Conservation (phyloP, 768 basidiomycete species). For the Leccinum rimulosum region DNA sequence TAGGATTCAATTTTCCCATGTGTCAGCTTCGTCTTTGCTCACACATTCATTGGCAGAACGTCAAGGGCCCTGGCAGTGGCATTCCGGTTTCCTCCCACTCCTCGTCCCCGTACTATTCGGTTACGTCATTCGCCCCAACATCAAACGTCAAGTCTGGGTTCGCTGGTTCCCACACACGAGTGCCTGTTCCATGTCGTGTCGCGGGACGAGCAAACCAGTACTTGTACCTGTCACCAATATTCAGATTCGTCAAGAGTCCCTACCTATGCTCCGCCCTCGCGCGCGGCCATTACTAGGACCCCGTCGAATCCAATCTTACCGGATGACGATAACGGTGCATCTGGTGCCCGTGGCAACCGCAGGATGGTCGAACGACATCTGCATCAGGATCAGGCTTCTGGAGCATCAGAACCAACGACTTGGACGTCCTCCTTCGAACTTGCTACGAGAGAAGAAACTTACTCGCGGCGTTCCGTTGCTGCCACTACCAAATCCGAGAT, state of each 20-base stretch:
- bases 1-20: not conserved
- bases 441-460: not conserved
- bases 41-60: slow-evolving; percentile 7
- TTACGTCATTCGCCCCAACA: slow-evolving; percentile 17
- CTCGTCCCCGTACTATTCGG: slow-evolving; percentile 11
- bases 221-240: not conserved
- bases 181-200: slow-evolving; percentile 20
- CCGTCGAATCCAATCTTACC: slow-evolving; percentile 11
- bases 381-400: not conserved
- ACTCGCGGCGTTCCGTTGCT: slow-evolving; percentile 1
- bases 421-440: not conserved
- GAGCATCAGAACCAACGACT: not conserved
- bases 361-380: slow-evolving; percentile 1
- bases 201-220: slow-evolving; percentile 5
- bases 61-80: slow-evolving; percentile 7
- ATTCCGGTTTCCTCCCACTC: not conserved
- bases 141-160: slow-evolving; percentile 32
- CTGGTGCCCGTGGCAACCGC: not conserved
- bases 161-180: slow-evolving; percentile 26
- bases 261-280: not conserved
- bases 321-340: slow-evolving; percentile 3
- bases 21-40: slow-evolving; percentile 1
- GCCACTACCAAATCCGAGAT: slow-evolving; percentile 1
- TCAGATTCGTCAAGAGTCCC: not conserved
- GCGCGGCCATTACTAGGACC: not conserved